phyloP scores from a whole-genome alignment of 2,329 filamentous ascomycete genomes.

The Endoconidiophora laricicola region DNA sequence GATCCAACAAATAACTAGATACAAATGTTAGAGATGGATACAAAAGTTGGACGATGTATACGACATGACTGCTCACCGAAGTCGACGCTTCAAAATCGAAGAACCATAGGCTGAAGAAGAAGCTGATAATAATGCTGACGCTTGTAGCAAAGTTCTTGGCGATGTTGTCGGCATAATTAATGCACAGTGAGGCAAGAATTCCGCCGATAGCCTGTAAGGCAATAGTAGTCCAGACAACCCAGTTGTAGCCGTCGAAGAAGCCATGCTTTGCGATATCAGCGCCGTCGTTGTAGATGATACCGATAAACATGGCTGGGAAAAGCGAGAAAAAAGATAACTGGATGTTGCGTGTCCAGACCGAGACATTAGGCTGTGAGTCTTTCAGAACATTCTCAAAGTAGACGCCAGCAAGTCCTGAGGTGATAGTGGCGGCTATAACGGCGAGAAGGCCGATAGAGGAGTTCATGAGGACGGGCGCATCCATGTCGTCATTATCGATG shows the following conservation, averaged over 20 bases:
- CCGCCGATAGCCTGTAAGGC: conserved; percentile 69
- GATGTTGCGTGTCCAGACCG: conserved; percentile 87
- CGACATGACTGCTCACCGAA: conserved; percentile 39
- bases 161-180: conserved; percentile 45
- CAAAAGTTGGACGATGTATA: not conserved
- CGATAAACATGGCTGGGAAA: conserved; percentile 73
- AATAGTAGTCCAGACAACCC: conserved; percentile 76
- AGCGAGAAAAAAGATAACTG: conserved; percentile 90
- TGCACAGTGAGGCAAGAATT: conserved; percentile 43
- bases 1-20: conserved; percentile 68
- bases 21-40: not conserved
- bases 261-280: conserved; percentile 66
- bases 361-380: conserved; percentile 57
- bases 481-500: conserved; percentile 50
- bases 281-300: conserved; percentile 76
- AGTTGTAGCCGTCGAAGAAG: conserved; percentile 91
- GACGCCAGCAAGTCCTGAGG: conserved; percentile 73
- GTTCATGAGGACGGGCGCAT: conserved; percentile 23
- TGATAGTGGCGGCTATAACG: conserved; percentile 58
- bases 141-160: conserved; percentile 88
- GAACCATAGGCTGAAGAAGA: conserved; percentile 68
- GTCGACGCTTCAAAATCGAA: conserved; percentile 63
- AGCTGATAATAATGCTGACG: conserved; percentile 78
- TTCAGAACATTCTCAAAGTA: conserved; percentile 87
- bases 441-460: conserved; percentile 63